Base-by-base conservation (phyloP, 805 yeast genomes). In the Grigorovia transvaalensis region DNA sequence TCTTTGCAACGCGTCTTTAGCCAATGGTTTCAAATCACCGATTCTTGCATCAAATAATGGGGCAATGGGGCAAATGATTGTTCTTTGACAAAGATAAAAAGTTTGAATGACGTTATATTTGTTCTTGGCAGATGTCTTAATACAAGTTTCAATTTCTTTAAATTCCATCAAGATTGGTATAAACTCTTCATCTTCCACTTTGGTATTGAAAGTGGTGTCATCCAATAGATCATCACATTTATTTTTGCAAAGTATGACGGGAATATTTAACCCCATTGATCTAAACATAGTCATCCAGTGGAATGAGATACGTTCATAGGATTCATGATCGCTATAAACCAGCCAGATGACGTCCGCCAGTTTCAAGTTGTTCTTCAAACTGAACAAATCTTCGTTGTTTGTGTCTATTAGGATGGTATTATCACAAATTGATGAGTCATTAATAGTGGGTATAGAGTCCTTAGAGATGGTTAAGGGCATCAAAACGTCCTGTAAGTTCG, bases 221-320 rank as follows among this genome's bases (percentile, higher is more conserved):
- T 48, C 40, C 5, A 41, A 4, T 30, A 33, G 9, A 12, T 38
- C 9, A 42, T 86, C 95, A 18, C 82, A 75, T 60, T 88, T 89
- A 67, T 89, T 93, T 51, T 90, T 89, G 67, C 95, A 85, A 2
- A 93, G 71, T 1, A 93, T 88, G n/a, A 93, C 83, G 0, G 99
- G 99, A 13, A 91, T 67, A 62, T 93, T 93, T 52, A 91, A 88
- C 2, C 99, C 99, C 77, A 88, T 74, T 0, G 96, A 87, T 55
- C 99, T 75, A 60, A 93, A 84, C 74, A 84, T 78, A 49, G 95
- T 93, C 78, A 93, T 83, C 99, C 99, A 93, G 66, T 89, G 89
- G 23, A 91, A 72, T 2, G 96, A 82, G 4, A 93, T 80, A 47
- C 98, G 75, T 65, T 93, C 98, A 64, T 89, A 93, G 0, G 98